phyloP scores from a whole-genome alignment of 164 flowering plant genomes.

The Vitis amurensis region DNA sequence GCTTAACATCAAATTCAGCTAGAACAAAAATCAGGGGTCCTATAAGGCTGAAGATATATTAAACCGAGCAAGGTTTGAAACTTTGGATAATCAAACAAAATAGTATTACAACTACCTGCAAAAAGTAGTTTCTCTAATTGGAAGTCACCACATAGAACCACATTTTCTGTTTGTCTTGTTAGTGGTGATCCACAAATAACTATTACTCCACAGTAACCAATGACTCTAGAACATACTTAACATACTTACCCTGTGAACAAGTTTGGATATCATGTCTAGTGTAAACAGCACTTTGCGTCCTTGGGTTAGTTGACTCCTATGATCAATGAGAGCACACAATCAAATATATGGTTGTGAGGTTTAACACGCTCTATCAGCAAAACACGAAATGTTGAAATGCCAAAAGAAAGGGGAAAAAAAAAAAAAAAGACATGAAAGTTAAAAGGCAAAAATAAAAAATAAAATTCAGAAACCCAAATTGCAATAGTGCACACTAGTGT shows the following conservation, averaged over 20 bases:
- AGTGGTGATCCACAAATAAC: not conserved
- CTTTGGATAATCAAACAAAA: not conserved
- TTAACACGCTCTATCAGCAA: not conserved
- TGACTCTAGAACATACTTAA: not conserved
- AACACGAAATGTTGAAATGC: too few species aligned
- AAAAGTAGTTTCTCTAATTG: not conserved
- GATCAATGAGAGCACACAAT: constrained; percentile 4
- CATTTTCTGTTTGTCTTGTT: not conserved
- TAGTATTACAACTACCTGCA: not conserved
- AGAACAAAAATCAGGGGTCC: not conserved
- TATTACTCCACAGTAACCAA: not conserved
- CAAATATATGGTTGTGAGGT: not conserved
- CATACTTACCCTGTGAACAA: constrained; percentile 67
- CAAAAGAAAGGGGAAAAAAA: not conserved
- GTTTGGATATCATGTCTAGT: constrained; percentile 77
- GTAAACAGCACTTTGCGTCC: constrained; percentile 82
- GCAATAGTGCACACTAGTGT: too few species aligned
- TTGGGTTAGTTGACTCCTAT: constrained; percentile 79
- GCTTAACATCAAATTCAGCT: not conserved
- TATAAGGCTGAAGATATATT: not conserved
- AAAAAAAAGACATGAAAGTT: not conserved
- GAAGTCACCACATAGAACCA: too few species aligned
- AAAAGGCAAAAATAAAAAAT: too few species aligned
- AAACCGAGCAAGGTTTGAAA: not conserved
- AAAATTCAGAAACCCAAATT: too few species aligned